Percentiles rank a stretch among this genome's conserved stretches.
phyloP scores from a whole-genome alignment of 768 basidiomycete genomes.

The Russula brevipes region DNA sequence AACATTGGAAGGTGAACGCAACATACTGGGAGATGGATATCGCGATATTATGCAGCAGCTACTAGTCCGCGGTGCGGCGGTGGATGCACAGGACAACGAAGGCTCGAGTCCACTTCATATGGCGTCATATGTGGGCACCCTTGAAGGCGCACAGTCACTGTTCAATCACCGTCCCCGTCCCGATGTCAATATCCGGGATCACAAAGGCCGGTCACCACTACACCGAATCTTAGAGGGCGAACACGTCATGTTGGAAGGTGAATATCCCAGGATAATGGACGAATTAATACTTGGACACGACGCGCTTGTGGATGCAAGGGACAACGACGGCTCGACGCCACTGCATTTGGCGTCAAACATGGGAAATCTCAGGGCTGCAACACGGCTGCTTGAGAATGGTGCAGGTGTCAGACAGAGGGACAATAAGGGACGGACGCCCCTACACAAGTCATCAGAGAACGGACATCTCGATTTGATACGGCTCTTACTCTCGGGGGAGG shows the following conservation, averaged over 20 bases:
- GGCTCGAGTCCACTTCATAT: not conserved
- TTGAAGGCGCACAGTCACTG: too few species aligned
- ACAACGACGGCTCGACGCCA: not conserved
- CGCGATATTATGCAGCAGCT: not conserved
- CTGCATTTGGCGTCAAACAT: not conserved
- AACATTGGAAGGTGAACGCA: not conserved
- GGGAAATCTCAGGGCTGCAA: not conserved
- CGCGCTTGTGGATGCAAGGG: not conserved
- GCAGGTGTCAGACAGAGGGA: not conserved
- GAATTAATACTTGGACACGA: not conserved
- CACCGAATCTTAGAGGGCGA: not conserved
- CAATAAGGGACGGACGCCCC: not conserved
- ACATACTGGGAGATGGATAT: not conserved
- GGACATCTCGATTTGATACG: too few species aligned
- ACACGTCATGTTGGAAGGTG: too few species aligned
- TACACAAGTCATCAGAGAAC: not conserved
- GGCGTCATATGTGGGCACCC: too few species aligned
- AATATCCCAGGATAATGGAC: not conserved
- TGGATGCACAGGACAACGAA: not conserved
- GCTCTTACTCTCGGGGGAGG: too few species aligned
- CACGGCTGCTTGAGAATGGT: not conserved
- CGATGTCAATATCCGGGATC: too few species aligned
- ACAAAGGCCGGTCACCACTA: too few species aligned
- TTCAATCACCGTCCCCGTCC: too few species aligned
- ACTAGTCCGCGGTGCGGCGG: not conserved